Evolutionary conservation across 805 yeast species (phyloP), one percentile per base, ranked within the genome.

Genomic region (Metschnikowia koreensis): DNA sequence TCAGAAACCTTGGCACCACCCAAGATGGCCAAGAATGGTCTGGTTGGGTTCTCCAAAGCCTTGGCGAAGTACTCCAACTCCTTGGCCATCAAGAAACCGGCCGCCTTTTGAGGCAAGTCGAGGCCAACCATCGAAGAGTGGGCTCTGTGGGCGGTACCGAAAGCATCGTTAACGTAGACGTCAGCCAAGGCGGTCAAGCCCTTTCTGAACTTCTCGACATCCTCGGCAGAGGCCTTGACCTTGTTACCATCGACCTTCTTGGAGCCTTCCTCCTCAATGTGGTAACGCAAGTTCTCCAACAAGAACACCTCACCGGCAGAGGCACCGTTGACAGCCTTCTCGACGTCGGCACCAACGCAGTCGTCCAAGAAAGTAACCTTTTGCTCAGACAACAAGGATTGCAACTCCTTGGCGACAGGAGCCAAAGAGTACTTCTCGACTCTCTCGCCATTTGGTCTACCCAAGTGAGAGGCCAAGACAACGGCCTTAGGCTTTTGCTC

Each of bases 1-100:
- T 94, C 99, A 61, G 96, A 87, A 63, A 94, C 98, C 84, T 94
- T 94, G 68, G 99, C 99, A 81, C 99, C 99, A 75, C 99, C 99
- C 63, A 94, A 83, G 73, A 94, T 94, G 64, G 99, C 99, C 70
- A 94, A 82, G 86, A 94, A 94, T 64, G 99, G 99, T 81, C 98
- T 88, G 66, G 76, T 86, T 70, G 99, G 99, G 85, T 87, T 83
- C 83, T 94, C 99, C 69, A 94, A 83, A 62, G 98, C 99, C 83
- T 92, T 93, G 66, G 97, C 96, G 73, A 94, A 94, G 85, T 88
- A 94, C 71, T 86, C 85, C 74, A 94, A 86, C 80, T 94, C 99
- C 83, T 94, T 94, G 71, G 92, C 86, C 89, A 94, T 87, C 67
- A 94, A 81, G 96, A 93, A 96, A 75, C 99, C 99, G 61, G 97